Evolutionary conservation across 495 filamentous ascomycete genomes (phyloP), one percentile per base, ranked within the genome.

Genomic region (Penicillium samsonianum): DNA sequence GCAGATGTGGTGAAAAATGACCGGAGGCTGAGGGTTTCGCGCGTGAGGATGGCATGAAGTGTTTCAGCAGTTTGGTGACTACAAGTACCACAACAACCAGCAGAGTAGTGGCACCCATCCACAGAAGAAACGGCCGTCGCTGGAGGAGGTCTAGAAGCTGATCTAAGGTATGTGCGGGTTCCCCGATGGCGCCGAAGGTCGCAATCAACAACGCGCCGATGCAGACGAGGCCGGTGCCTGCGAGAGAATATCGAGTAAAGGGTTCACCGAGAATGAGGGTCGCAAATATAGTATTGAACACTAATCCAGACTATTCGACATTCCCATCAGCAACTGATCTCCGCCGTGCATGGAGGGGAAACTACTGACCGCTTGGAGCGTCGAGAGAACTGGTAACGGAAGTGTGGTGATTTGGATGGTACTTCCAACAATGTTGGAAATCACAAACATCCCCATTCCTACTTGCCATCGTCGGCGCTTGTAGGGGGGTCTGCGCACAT

Each of bases 221-320:
- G 55, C 88, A 92, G 16, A 98, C 95, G 22, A 99, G 83, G 28
- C 91, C 64, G 5, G 94, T 99, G 17, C 94, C 94, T 63, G 89
- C 81, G 28, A 96, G 81, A 5, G 92, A 96, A 81, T 90, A 92
- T 65, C 85, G 82, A 20, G 94, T 99, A 73, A 97, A 99, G 2
- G 92, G 88, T 75, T 99, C 94, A 33, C 89, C 85, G 33, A 99
- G 84, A 64, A 99, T 92, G 40, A 99, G 75, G 3, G 92, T 92
- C 40, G 94, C 94, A 73, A 94, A 97, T 56, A 96, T 90, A 37
- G 93, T 96, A 77, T 99, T 99, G 78, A 99, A 99, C 30, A 98
- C 94, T 30, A 99, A 81, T 22, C 94, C 94, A 44, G 91, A 95
- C 68, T 85, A 53, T 61, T 55, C 23, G 14, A 5, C 12, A 16